A percentile compares a stretch with the other conserved stretches of the same genome.
Conservation (phyloP, 2,329 filamentous ascomycete species). For the Arthroderma sp. region DNA sequence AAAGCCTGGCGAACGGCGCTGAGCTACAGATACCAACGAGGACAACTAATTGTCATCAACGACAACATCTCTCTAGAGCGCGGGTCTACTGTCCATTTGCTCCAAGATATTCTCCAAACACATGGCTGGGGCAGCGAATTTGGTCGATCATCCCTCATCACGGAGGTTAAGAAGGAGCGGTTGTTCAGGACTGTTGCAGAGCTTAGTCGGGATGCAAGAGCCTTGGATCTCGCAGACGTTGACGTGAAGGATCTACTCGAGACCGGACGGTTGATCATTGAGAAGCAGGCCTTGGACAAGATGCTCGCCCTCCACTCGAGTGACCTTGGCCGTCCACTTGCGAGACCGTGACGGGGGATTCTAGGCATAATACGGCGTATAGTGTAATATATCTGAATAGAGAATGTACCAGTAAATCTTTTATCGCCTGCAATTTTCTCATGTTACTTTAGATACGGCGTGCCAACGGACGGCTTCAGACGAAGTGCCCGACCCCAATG, state of each 20-base stretch:
- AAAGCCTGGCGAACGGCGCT: constrained; percentile 89
- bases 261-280: constrained; percentile 72
- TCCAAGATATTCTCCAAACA: constrained; percentile 54
- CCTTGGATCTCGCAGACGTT: constrained; percentile 61
- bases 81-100: constrained; percentile 42
- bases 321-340: constrained; percentile 27
- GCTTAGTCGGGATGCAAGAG: constrained; percentile 54
- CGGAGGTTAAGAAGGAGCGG: constrained; percentile 46
- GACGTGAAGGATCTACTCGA: constrained; percentile 93
- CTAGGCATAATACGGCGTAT: constrained; percentile 22
- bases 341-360: background rate
- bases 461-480: background rate
- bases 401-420: constrained; percentile 1
- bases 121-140: constrained; percentile 57
- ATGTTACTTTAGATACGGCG: no score
- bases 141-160: constrained; percentile 67
- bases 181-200: constrained; percentile 56
- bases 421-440: background rate
- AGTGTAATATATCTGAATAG: constrained; percentile 5
- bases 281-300: constrained; percentile 63
- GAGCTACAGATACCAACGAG: constrained; percentile 77
- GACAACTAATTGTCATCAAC: constrained; percentile 76
- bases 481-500: background rate
- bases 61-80: constrained; percentile 58
- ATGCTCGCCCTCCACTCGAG: constrained; percentile 56